Percentiles rank a stretch among this genome's conserved stretches.
Evolutionary conservation across 768 basidiomycete genomes (phyloP).

Genomic region (Boletus coccyginus): DNA sequence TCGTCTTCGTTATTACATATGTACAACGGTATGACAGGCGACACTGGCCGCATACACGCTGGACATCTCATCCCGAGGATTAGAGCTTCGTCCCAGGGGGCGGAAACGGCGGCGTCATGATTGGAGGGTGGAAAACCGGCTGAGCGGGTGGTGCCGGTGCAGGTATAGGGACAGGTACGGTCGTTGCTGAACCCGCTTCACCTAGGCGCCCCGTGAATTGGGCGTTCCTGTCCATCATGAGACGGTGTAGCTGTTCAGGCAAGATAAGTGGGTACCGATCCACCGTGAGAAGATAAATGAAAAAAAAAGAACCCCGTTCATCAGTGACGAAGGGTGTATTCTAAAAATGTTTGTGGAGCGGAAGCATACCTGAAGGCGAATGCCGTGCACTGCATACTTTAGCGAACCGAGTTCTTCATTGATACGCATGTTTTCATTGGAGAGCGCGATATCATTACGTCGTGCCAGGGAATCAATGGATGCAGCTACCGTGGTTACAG

Average conservation of each 20-base stretch:
- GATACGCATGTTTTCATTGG: slow-evolving; percentile 68
- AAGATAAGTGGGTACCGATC: slow-evolving; percentile 12
- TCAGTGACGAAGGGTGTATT: background rate
- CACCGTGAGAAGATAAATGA: slow-evolving; percentile 5
- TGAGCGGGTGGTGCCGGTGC: slow-evolving; percentile 20
- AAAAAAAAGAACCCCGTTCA: slow-evolving; percentile 3
- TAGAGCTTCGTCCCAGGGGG: slow-evolving; percentile 32
- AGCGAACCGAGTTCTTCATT: slow-evolving; percentile 73
- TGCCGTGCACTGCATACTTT: slow-evolving; percentile 66
- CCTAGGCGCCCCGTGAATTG: slow-evolving; percentile 47
- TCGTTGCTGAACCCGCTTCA: slow-evolving; percentile 17
- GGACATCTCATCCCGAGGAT: slow-evolving; percentile 1
- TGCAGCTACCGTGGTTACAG: slow-evolving; percentile 55
- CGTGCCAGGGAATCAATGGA: slow-evolving; percentile 61
- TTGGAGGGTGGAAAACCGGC: slow-evolving; percentile 26
- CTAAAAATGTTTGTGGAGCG: slow-evolving; percentile 5
- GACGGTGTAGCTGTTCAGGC: slow-evolving; percentile 50
- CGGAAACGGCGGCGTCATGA: slow-evolving; percentile 30
- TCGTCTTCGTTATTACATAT: slow-evolving; percentile 21
- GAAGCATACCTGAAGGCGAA: slow-evolving; percentile 70
- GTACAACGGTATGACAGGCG: slow-evolving; percentile 7
- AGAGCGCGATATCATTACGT: slow-evolving; percentile 61
- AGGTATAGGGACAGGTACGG: slow-evolving; percentile 21
- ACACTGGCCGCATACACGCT: background rate
- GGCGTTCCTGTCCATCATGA: slow-evolving; percentile 76